These are phyloP conservation scores for Macadamia integrifolia DNA, from an alignment of 164 flowering plant species.

Conservation along the genomic window DNA sequence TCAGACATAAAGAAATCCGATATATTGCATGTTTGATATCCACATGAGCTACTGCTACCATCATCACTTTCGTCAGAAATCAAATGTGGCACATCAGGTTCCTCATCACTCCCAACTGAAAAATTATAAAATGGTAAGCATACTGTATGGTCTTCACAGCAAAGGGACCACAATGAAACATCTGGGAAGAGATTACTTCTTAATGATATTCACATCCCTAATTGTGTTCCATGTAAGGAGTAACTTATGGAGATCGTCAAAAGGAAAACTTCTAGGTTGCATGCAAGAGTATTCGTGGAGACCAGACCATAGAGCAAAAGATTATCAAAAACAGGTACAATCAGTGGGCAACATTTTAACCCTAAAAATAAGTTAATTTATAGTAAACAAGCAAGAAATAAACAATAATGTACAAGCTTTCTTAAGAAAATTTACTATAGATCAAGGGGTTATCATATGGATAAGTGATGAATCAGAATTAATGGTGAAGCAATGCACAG, in stretches of 20 bases:
- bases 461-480: background rate
- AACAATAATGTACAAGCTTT: too few relatives aligned
- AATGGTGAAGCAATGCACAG: background rate
- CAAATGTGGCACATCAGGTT: constrained; percentile 27
- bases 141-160: background rate
- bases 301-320: background rate
- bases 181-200: background rate
- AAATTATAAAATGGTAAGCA: constrained; percentile 5
- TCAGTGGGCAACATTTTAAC: background rate
- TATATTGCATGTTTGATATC: constrained; percentile 46
- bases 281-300: background rate
- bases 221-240: background rate
- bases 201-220: background rate
- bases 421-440: background rate
- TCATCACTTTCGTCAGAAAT: constrained; percentile 48
- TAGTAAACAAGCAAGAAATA: too few relatives aligned
- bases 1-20: constrained; percentile 71
- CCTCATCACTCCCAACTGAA: constrained; percentile 25
- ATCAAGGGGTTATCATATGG: background rate
- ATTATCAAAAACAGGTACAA: background rate
- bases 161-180: background rate
- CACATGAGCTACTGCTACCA: constrained; percentile 39
- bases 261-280: background rate
- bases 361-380: too few relatives aligned
- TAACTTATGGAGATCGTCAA: background rate